phyloP scores from a whole-genome alignment of 139 green algal species.

The Marvania coccoides region DNA sequence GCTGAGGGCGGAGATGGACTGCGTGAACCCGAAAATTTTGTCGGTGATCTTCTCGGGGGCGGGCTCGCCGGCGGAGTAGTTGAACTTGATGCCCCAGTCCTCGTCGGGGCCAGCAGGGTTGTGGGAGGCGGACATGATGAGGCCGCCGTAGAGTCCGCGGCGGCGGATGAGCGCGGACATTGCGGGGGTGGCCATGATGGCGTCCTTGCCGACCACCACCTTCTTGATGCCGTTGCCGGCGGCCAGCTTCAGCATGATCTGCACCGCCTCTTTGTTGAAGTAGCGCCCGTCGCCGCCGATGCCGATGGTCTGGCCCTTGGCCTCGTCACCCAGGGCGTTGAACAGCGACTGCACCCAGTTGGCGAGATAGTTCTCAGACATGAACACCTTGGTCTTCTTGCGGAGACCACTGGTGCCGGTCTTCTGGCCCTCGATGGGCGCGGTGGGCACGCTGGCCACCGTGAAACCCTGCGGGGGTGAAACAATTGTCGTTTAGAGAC shows the following conservation, averaged over 20 bases:
- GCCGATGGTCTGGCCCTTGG: conserved; percentile 75
- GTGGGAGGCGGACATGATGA: conserved; percentile 98
- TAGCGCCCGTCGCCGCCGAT: conserved; percentile 97
- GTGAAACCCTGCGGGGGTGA: conserved; percentile 20
- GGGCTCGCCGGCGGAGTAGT: conserved; percentile 91
- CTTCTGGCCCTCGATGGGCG: conserved; percentile 98
- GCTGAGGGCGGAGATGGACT: conserved; percentile 73
- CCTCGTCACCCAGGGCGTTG: conserved; percentile 79
- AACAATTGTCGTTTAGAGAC: not conserved
- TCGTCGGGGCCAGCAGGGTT: conserved; percentile 95
- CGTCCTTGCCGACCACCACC: conserved; percentile 88
- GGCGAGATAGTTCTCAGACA: conserved; percentile 89
- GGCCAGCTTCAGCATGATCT: conserved; percentile 93
- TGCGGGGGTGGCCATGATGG: conserved; percentile 96
- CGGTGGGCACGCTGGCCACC: conserved; percentile 77
- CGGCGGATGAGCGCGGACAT: conserved; percentile 93
- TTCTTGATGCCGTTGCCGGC: conserved; percentile 72
- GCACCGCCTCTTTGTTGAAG: conserved; percentile 93
- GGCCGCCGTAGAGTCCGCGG: conserved; percentile 79
- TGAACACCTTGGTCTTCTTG: conserved; percentile 98
- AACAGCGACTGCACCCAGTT: conserved; percentile 99
- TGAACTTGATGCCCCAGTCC: conserved; percentile 99
- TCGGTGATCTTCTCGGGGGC: conserved; percentile 97
- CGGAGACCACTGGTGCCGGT: conserved; percentile 93
- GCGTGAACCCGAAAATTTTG: conserved; percentile 90